A percentile compares a stretch with the other conserved stretches of the same genome.
phyloP scores from a whole-genome alignment of 495 filamentous ascomycete species.

The Zalerion maritima region DNA sequence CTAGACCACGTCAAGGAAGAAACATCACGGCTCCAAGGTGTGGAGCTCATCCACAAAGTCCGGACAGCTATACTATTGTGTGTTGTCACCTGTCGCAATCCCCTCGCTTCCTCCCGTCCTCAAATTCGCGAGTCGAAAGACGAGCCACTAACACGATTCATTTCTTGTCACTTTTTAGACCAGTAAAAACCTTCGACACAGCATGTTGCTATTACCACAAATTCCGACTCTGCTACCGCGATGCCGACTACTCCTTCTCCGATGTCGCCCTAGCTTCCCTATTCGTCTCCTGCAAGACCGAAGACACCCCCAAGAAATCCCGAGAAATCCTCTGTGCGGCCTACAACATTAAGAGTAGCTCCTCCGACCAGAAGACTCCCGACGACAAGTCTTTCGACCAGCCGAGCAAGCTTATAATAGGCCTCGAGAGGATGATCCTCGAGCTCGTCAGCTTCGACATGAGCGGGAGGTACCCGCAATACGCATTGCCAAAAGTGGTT shows the following conservation, averaged over 20 bases:
- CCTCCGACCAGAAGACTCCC: constrained; percentile 59
- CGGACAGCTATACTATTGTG: constrained; percentile 58
- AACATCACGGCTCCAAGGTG: constrained; percentile 53
- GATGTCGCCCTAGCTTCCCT: constrained; percentile 80
- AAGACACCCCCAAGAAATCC: constrained; percentile 95
- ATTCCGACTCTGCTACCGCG: constrained; percentile 66
- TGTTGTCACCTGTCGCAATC: constrained; percentile 11
- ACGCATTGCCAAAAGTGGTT: constrained; percentile 61
- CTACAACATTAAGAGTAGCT: constrained; percentile 62
- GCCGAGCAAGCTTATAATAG: constrained; percentile 62
- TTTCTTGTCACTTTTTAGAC: constrained; percentile 28
- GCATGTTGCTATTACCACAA: constrained; percentile 79
- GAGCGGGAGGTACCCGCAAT: constrained; percentile 76
- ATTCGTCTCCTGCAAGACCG: constrained; percentile 89
- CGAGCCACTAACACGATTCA: constrained; percentile 6
- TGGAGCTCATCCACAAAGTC: constrained; percentile 69
- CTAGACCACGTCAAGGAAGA: constrained; percentile 55
- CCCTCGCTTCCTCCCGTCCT: constrained; percentile 5
- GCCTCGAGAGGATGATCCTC: constrained; percentile 85
- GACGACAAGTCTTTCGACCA: constrained; percentile 79
- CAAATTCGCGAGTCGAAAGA: constrained; percentile 11
- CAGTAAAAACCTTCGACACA: constrained; percentile 71
- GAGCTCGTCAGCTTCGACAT: constrained; percentile 90
- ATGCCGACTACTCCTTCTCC: constrained; percentile 49
- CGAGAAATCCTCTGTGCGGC: constrained; percentile 81